Evolutionary conservation across 2,329 filamentous ascomycete species (phyloP), one percentile per base, ranked within the genome.

Genomic region (Ceratocystis variospora): DNA sequence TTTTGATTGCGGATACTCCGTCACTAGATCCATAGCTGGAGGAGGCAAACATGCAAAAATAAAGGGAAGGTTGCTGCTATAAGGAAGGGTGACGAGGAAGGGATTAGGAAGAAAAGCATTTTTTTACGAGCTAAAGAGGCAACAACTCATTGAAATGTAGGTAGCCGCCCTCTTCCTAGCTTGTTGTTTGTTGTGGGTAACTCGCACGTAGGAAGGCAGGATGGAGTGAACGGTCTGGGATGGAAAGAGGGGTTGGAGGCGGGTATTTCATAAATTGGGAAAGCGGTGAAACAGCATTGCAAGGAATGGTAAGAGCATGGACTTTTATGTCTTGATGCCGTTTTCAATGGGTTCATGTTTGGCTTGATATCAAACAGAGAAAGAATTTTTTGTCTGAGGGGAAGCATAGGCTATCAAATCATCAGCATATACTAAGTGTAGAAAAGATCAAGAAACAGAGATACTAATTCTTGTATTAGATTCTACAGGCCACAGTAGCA

Each of bases 261-360:
- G 53, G 53, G 53, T 57, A 57, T 57, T 53, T n/a, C 4, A 55
- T 66, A 10, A 41, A 59, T 59, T 17, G 10, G 61, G 66, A 63
- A 68, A 63, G 66, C 66, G 66, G 66, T 68, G 53, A 57, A 57
- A 22, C 8, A 15, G 15, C 25, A 31, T 57, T 22, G 53, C 53
- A 57, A 31, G 53, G 25, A 33, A 57, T 57, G 53, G 48, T 25
- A 25, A 53, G 19, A 53, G 48, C 48, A 53, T 50, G 46, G 17
- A 50, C 46, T 19, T 50, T 50, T 3, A 37, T 53, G 6, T 53
- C 12, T 53, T 53, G 48, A 22, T 53, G 48, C 48, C 19, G 48
- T 53, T 53, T 53, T 19, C 48, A 53, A 53, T 10, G n/a, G 8
- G 46, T 15, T 19, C 5, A 19, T 48, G 46, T 48, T 48, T 48